Conservation (phyloP, 306 rosid species). For the Quercus suber region DNA sequence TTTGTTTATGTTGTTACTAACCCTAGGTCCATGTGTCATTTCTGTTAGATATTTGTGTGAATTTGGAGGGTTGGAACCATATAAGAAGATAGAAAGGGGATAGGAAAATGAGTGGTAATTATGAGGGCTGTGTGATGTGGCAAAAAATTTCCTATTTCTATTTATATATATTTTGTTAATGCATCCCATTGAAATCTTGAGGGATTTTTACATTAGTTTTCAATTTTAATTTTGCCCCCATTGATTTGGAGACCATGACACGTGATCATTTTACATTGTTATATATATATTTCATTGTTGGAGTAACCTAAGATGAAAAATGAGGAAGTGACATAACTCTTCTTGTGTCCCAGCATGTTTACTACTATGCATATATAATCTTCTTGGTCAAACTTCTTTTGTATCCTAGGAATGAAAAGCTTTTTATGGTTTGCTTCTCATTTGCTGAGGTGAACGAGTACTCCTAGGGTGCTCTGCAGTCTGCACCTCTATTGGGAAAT, state of each 20-base stretch:
- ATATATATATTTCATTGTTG: background rate
- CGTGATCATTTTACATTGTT: background rate
- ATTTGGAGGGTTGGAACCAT: background rate
- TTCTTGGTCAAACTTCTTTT: conserved; percentile 77
- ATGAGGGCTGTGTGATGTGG: background rate
- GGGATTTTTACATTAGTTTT: background rate
- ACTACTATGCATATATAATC: conserved; percentile 89
- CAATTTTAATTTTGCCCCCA: background rate
- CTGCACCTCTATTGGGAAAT: conserved; percentile 17
- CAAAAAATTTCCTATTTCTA: background rate
- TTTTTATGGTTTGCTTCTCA: conserved; percentile 87
- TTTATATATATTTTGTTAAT: background rate
- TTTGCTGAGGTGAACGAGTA: conserved; percentile 80
- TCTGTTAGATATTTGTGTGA: background rate
- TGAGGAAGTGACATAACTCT: conserved; percentile 23
- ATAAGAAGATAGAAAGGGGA: background rate
- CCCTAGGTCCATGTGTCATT: background rate
- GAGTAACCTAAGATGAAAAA: conserved; percentile 1
- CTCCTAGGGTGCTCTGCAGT: conserved; percentile 12
- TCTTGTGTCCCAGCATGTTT: conserved; percentile 63
- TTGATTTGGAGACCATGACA: background rate
- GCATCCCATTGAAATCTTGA: background rate
- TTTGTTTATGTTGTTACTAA: background rate
- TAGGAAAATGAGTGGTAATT: background rate
- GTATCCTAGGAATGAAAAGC: conserved; percentile 74